phyloP scores from a whole-genome alignment of 768 basidiomycete genomes.

The Boletus vermiculosoides region DNA sequence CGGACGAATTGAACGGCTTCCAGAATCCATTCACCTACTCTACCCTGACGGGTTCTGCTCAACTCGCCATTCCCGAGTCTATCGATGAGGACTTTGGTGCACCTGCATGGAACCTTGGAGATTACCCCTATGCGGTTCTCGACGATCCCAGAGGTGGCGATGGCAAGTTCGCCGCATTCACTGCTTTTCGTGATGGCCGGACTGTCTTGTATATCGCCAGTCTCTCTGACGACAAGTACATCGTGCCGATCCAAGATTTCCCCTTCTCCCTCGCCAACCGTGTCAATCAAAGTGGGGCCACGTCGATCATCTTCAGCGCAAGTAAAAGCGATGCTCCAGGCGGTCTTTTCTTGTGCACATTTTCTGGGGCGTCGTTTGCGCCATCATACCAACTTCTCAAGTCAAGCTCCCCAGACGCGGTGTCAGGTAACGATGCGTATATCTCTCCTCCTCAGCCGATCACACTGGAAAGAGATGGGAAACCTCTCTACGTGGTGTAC shows the following conservation, averaged over 20 bases:
- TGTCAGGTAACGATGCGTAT: slow-evolving; percentile 19
- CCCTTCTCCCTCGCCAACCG: slow-evolving; percentile 33
- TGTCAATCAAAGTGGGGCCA: slow-evolving; percentile 26
- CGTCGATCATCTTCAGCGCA: slow-evolving; percentile 35
- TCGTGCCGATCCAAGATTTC: slow-evolving; percentile 29
- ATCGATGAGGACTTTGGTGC: slow-evolving; percentile 54
- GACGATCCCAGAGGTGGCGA: slow-evolving; percentile 29
- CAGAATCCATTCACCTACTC: slow-evolving; percentile 65
- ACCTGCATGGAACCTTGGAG: slow-evolving; percentile 56
- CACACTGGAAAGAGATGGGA: slow-evolving; percentile 37
- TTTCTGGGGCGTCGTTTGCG: slow-evolving; percentile 23
- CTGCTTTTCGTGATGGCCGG: slow-evolving; percentile 34
- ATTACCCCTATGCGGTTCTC: slow-evolving; percentile 46
- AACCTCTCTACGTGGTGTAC: slow-evolving; percentile 58
- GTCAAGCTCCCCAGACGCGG: slow-evolving; percentile 22
- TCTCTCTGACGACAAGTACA: slow-evolving; percentile 23
- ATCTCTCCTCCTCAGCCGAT: slow-evolving; percentile 52
- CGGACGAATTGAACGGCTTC: slow-evolving; percentile 58
- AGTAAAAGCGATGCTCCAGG: slow-evolving; percentile 32
- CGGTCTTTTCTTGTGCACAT: slow-evolving; percentile 30
- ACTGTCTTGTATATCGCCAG: slow-evolving; percentile 35
- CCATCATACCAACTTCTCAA: slow-evolving; percentile 23
- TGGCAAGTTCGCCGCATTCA: slow-evolving; percentile 27
- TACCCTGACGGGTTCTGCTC: slow-evolving; percentile 28
- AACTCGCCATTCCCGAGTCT: slow-evolving; percentile 37